Conservation (phyloP, 2,329 filamentous ascomycete genomes). For the Metarhizium robertsii region DNA sequence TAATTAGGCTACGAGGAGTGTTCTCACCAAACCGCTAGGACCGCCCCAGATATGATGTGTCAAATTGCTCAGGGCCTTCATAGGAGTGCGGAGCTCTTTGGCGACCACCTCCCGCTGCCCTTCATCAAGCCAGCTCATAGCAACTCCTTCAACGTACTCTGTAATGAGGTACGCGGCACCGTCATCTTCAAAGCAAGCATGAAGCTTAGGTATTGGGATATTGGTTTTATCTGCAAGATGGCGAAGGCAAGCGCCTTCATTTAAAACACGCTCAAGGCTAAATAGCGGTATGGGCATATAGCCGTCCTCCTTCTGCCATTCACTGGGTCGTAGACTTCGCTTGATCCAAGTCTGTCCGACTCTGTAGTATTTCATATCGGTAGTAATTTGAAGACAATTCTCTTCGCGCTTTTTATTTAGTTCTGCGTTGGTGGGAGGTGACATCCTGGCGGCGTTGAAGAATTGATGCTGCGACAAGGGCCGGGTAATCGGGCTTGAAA, state of each 20-base stretch:
- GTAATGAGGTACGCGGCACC: slow-evolving; percentile 8
- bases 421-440: slow-evolving; percentile 5
- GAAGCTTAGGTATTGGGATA: slow-evolving; percentile 9
- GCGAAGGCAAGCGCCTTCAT: slow-evolving; percentile 7
- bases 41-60: slow-evolving; percentile 9
- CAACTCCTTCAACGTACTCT: slow-evolving; percentile 10
- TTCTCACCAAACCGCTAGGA: slow-evolving; percentile 4
- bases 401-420: slow-evolving; percentile 6
- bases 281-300: slow-evolving; percentile 5
- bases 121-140: slow-evolving; percentile 5
- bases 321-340: slow-evolving; percentile 8
- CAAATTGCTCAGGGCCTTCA: slow-evolving; percentile 3
- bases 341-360: slow-evolving; percentile 8
- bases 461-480: no score
- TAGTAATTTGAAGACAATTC: slow-evolving; percentile 3
- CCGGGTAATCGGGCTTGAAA: no score
- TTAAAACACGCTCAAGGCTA: slow-evolving; percentile 8
- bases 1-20: neutral
- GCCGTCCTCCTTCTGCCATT: slow-evolving; percentile 9
- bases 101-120: slow-evolving; percentile 1
- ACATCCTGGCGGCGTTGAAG: neutral
- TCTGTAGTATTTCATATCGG: slow-evolving; percentile 7
- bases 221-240: slow-evolving; percentile 9
- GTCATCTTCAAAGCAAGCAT: slow-evolving; percentile 11
- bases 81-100: slow-evolving; percentile 2